A percentile compares a stretch with the other conserved stretches of the same genome.
Conservation (phyloP, 73 alveolate genomes). For the Tetrahymena thermophila region DNA sequence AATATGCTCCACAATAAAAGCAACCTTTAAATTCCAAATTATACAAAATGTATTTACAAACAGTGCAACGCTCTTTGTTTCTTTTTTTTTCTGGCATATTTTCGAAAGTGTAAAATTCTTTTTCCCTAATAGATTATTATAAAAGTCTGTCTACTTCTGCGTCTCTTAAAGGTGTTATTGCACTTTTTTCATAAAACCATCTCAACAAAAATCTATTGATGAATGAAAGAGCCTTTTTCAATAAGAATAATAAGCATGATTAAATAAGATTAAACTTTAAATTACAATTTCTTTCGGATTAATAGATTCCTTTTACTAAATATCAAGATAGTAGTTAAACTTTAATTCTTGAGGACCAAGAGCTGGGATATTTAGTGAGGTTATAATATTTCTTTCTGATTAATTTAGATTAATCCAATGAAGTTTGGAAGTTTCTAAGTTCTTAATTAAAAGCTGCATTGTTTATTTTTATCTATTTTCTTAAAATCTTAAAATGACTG, state of each 20-base stretch:
- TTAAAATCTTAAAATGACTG: neutral
- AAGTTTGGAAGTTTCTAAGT: neutral
- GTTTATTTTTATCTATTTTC: neutral
- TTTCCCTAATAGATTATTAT: neutral
- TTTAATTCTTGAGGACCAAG: neutral
- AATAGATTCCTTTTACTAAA: neutral
- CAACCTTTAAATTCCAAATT: neutral
- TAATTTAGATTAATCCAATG: neutral
- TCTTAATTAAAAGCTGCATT: neutral
- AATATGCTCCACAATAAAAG: neutral
- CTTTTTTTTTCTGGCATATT: neutral
- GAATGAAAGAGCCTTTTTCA: neutral
- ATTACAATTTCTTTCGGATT: neutral
- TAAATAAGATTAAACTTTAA: neutral
- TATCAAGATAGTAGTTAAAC: neutral
- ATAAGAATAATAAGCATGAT: neutral
- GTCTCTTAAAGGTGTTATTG: neutral
- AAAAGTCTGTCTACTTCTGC: neutral
- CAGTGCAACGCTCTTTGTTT: neutral
- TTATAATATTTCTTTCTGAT: neutral
- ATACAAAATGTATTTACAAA: neutral
- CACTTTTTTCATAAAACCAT: neutral
- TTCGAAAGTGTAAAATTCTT: neutral
- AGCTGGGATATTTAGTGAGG: neutral
- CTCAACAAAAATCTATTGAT: neutral